These are phyloP conservation scores for Phytopythium sindhum DNA, from an alignment of 352 stramenopile species.

Conservation along the genomic window DNA sequence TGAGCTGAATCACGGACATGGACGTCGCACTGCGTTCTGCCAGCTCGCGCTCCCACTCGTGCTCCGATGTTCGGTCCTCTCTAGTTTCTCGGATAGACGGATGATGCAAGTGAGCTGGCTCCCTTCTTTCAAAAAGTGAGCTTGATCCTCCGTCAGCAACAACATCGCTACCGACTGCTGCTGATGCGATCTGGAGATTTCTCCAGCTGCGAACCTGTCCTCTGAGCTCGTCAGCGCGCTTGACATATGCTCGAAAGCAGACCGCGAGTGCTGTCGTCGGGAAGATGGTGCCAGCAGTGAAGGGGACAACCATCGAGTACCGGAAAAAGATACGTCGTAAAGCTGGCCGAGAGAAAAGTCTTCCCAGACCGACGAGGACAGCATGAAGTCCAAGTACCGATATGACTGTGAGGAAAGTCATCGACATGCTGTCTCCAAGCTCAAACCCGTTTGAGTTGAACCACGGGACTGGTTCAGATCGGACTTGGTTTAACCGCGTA, in stretches of 20 bases:
- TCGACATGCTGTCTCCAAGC: constrained; percentile 12
- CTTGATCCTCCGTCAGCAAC: constrained; percentile 12
- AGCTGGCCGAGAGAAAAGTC: neutral
- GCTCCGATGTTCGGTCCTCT: neutral
- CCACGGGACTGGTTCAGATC: neutral
- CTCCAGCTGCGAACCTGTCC: neutral
- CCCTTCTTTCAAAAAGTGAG: neutral
- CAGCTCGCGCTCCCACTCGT: neutral
- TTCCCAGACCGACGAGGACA: neutral
- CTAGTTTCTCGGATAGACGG: neutral
- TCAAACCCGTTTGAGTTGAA: neutral
- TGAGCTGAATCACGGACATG: constrained; percentile 19
- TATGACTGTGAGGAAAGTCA: constrained; percentile 12
- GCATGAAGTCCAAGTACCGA: constrained; percentile 3
- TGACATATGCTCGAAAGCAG: constrained; percentile 4
- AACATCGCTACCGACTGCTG: neutral
- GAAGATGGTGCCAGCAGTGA: neutral
- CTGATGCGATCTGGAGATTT: neutral
- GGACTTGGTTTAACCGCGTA: neutral
- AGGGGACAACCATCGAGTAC: constrained; percentile 2
- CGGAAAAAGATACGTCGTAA: constrained; percentile 1
- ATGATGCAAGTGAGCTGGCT: neutral
- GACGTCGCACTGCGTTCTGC: constrained; percentile 6
- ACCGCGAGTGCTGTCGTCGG: neutral
- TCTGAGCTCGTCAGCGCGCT: neutral